Percentiles rank a stretch among this genome's conserved stretches.
These are phyloP conservation scores for Cryptosporidium parvum DNA, from an alignment of 169 alveolate genomes.

Conservation along the genomic window DNA sequence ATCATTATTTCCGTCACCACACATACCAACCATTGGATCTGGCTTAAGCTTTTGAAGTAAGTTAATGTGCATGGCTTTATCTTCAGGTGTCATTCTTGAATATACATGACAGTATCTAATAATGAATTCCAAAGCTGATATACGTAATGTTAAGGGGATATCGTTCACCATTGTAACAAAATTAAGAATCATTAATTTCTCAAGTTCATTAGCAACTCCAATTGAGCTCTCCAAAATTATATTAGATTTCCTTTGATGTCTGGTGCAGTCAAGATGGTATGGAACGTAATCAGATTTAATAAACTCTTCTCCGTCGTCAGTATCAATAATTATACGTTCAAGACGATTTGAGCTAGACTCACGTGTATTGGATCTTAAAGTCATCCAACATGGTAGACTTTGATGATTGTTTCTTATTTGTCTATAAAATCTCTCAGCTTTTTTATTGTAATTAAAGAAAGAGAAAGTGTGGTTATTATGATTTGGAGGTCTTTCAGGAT, in stretches of 20 bases:
- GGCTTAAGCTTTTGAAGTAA: constrained; percentile 48
- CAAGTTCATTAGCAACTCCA: constrained; percentile 5
- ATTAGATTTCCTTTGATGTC: not conserved
- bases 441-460: not conserved
- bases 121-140: constrained; percentile 58
- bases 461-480: constrained; percentile 1
- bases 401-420: constrained; percentile 3
- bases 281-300: constrained; percentile 25
- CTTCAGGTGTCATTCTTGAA: constrained; percentile 75
- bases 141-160: constrained; percentile 16
- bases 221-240: not conserved
- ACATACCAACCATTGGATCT: constrained; percentile 80
- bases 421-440: not conserved
- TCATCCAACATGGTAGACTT: constrained; percentile 33
- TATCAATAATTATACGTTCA: constrained; percentile 14
- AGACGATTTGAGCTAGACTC: constrained; percentile 4
- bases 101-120: constrained; percentile 67
- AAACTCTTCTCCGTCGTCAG: constrained; percentile 50
- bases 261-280: constrained; percentile 42
- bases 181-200: constrained; percentile 39
- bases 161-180: constrained; percentile 13
- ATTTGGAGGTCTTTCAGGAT: constrained; percentile 19
- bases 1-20: constrained; percentile 84
- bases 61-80: constrained; percentile 53
- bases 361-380: constrained; percentile 1